Evolutionary conservation across 495 filamentous ascomycete species (phyloP), one percentile per base, ranked within the genome.

Genomic region (Talaromyces liani): DNA sequence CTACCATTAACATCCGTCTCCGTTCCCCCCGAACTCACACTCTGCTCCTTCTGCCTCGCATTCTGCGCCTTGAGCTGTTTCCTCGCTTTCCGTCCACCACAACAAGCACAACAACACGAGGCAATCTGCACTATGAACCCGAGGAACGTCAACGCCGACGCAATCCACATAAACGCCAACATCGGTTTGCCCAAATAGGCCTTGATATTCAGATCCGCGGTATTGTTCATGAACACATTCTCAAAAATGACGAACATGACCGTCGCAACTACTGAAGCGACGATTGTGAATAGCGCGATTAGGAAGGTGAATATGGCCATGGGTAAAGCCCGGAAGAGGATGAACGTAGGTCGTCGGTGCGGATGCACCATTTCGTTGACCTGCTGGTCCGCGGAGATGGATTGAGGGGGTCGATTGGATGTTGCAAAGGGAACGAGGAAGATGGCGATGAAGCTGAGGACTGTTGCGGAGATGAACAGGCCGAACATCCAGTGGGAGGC

Each of bases 401-500:
- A 66, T 39, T 78, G 80, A 8, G 70, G 79, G 49, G 79, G 84
- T 49, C 84, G 82, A 25, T 74, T 80, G 66, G 74, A 86, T 64
- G 86, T 74, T 29, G 77, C 83, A 6, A 82, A 66, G 0, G 81
- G 78, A n/a, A 83, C 79, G 49, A 90, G 67, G 71, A 90, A 82
- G 68, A 92, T 84, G 65, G 88, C 77, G 60, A 93, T 67, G 59
- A 89, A 86, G 67, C 82, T 84, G 60, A 95, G 77, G 59, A 88
- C 78, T 47, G 85, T 75, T 8, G 85, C 85, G 1, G 86, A 80
- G 6, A 97, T 69, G 78, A 94, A 96, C 72, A 93, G 86, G 60
- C 83, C 92, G 71, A 95, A 97, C 92, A 97, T 96, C 80, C 88
- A 86, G 67, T 93, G 85, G 4, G 86, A 92, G n/a, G 88, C 89